Percentiles rank a stretch among this genome's conserved stretches.
Evolutionary conservation across 2,329 filamentous ascomycete genomes (phyloP).

Genomic region (Botrytis fabae): DNA sequence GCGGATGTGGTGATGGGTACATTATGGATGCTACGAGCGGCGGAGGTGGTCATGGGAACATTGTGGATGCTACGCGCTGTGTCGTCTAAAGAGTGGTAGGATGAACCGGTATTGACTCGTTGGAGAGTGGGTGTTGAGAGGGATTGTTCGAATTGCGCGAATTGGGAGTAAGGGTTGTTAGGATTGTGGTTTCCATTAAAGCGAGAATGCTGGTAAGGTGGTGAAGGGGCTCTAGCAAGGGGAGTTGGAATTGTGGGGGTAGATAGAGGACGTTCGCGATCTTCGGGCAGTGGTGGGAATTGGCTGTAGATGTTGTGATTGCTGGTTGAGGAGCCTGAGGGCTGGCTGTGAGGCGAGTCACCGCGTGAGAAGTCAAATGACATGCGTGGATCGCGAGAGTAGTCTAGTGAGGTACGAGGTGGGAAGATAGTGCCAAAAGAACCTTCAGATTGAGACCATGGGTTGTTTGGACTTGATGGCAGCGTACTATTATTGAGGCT

Average conservation of each 20-base stretch:
- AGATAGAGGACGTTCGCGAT: slow-evolving; percentile 20
- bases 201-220: neutral
- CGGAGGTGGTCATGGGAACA: neutral
- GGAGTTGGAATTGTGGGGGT: slow-evolving; percentile 12
- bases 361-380: slow-evolving; percentile 2
- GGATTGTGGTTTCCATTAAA: slow-evolving; percentile 5
- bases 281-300: slow-evolving; percentile 9
- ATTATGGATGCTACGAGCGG: slow-evolving; percentile 8
- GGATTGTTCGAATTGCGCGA: slow-evolving; percentile 22
- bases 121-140: slow-evolving; percentile 18
- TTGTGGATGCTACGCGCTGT: slow-evolving; percentile 6
- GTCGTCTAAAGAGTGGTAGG: slow-evolving; percentile 11
- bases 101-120: slow-evolving; percentile 13
- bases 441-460: slow-evolving; percentile 15
- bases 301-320: slow-evolving; percentile 1
- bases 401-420: neutral
- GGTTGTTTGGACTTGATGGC: slow-evolving; percentile 9
- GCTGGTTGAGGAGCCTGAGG: neutral
- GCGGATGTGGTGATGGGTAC: neutral
- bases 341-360: slow-evolving; percentile 6
- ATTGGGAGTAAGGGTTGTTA: slow-evolving; percentile 22
- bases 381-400: neutral
- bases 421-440: slow-evolving; percentile 13
- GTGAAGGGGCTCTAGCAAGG: neutral
- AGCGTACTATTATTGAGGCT: slow-evolving; percentile 20